Conservation (phyloP, 2,329 filamentous ascomycete genomes). For the Pezicula carpinea region DNA sequence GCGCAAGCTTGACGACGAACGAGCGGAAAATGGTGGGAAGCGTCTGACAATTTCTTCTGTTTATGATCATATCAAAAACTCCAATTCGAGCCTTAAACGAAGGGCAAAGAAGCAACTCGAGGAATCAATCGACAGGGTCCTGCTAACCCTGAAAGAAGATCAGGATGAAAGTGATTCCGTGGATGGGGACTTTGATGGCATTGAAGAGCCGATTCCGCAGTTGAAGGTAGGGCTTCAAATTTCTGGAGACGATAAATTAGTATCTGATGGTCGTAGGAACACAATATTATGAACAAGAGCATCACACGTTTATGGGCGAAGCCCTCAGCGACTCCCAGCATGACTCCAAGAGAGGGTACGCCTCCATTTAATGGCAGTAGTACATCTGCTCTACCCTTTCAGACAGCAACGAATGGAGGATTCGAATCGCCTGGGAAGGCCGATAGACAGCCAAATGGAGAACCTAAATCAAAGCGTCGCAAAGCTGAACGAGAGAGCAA, state of each 20-base stretch:
- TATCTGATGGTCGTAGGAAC: conserved; percentile 33
- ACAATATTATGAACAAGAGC: conserved; percentile 62
- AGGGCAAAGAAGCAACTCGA: conserved; percentile 78
- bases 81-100: conserved; percentile 81
- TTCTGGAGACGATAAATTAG: background rate
- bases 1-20: conserved; percentile 68
- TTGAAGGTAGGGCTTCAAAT: conserved; percentile 20
- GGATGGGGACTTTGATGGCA: conserved; percentile 44
- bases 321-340: conserved; percentile 21
- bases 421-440: conserved; percentile 25
- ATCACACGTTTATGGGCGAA: conserved; percentile 56
- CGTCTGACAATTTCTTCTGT: conserved; percentile 56
- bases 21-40: conserved; percentile 42
- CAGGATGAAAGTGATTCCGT: conserved; percentile 42
- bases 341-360: conserved; percentile 17
- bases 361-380: conserved; percentile 12
- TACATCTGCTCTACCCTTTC: conserved; percentile 18
- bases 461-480: conserved; percentile 61
- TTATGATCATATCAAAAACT: conserved; percentile 76
- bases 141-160: conserved; percentile 66
- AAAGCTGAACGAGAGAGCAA: conserved; percentile 46
- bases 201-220: conserved; percentile 31
- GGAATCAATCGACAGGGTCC: conserved; percentile 77
- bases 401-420: conserved; percentile 17
- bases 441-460: conserved; percentile 58